A percentile compares a stretch with the other conserved stretches of the same genome.
phyloP scores from a whole-genome alignment of 805 yeast genomes.

The Dipodascus albidus region DNA sequence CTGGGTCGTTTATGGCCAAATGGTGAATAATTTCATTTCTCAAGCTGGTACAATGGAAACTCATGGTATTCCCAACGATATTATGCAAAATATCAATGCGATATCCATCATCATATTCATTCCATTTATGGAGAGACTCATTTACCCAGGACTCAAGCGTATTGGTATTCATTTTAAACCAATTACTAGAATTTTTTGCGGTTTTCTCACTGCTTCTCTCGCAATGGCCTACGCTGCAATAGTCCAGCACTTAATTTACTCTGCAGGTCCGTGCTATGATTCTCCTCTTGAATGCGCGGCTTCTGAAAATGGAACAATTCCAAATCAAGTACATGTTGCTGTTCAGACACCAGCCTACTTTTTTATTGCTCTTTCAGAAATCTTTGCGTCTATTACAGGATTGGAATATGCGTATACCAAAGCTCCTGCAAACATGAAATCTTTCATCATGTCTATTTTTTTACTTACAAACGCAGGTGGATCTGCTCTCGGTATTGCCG shows the following conservation, averaged over 20 bases:
- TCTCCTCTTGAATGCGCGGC: slow-evolving; percentile 40
- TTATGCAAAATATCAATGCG: slow-evolving; percentile 66
- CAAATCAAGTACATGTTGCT: slow-evolving; percentile 54
- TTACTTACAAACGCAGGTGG: slow-evolving; percentile 64
- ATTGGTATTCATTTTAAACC: slow-evolving; percentile 49
- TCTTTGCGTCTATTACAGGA: slow-evolving; percentile 70
- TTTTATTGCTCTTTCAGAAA: slow-evolving; percentile 65
- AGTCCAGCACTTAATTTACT: slow-evolving; percentile 57
- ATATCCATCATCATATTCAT: slow-evolving; percentile 63
- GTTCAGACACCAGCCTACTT: slow-evolving; percentile 65
- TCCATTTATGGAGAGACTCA: slow-evolving; percentile 50
- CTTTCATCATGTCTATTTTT: slow-evolving; percentile 51
- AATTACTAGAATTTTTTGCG: slow-evolving; percentile 57
- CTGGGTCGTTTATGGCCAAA: slow-evolving; percentile 66
- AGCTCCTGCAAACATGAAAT: slow-evolving; percentile 61
- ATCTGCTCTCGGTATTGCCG: slow-evolving; percentile 63
- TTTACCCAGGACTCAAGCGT: slow-evolving; percentile 43
- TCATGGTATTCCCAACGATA: slow-evolving; percentile 72
- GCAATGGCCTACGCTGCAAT: slow-evolving; percentile 72
- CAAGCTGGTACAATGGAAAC: slow-evolving; percentile 66
- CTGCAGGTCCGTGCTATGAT: slow-evolving; percentile 63
- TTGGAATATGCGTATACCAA: slow-evolving; percentile 75
- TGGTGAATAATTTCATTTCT: slow-evolving; percentile 59
- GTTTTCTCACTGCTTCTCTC: slow-evolving; percentile 52
- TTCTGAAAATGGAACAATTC: slow-evolving; percentile 17